Evolutionary conservation across 2,329 filamentous ascomycete genomes (phyloP).

Genomic region (Cladosporium sp.): DNA sequence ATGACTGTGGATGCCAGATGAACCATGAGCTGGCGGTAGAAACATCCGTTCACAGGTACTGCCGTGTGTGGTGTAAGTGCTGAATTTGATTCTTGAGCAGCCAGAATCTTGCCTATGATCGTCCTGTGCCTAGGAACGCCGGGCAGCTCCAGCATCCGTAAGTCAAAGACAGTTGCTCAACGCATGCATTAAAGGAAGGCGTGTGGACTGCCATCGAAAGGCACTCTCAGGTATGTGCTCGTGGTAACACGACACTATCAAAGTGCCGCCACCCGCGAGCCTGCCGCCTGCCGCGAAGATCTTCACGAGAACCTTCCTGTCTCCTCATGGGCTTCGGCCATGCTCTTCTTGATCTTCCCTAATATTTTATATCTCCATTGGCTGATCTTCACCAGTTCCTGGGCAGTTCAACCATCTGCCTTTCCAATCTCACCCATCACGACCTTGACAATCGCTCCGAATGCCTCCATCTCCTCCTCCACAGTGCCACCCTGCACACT

Average conservation of each 20-base stretch:
- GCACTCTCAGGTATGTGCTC: background rate
- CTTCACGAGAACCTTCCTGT: background rate
- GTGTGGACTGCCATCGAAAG: background rate
- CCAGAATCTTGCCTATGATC: background rate
- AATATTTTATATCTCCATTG: background rate
- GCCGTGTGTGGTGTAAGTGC: background rate
- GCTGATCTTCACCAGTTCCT: background rate
- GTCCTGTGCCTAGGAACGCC: background rate
- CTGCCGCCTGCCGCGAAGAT: background rate
- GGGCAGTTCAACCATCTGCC: background rate
- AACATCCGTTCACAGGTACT: background rate
- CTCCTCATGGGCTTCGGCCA: background rate
- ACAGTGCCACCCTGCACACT: slow-evolving; percentile 75
- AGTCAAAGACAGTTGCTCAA: background rate
- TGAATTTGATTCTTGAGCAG: background rate
- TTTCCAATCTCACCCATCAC: slow-evolving; percentile 57
- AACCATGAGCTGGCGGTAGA: background rate
- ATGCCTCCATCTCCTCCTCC: slow-evolving; percentile 92
- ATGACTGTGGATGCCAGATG: background rate
- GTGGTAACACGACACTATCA: background rate
- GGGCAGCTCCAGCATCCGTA: background rate
- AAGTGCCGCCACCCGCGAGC: background rate
- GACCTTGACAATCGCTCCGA: slow-evolving; percentile 71
- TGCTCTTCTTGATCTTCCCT: background rate
- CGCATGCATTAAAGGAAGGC: background rate